Percentiles rank a stretch among this genome's conserved stretches.
Conservation (phyloP, 2,329 filamentous ascomycete genomes). For the Fusarium camptoceras region DNA sequence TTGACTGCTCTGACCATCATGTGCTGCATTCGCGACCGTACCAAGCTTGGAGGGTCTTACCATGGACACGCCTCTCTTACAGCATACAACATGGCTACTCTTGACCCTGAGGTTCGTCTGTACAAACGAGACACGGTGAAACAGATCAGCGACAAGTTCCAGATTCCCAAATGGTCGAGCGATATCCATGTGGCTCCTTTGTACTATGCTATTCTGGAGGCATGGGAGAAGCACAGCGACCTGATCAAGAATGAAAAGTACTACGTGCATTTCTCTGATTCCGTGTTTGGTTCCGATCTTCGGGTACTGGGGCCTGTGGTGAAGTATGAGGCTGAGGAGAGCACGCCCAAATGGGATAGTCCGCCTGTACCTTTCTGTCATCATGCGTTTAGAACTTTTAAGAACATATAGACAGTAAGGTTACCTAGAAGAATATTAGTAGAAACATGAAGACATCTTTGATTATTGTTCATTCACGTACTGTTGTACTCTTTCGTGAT, state of each 20-base stretch:
- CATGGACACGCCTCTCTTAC: not conserved
- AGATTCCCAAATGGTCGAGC: not conserved
- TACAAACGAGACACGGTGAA: not conserved
- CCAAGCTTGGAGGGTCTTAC: not conserved
- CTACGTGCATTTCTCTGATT: not conserved
- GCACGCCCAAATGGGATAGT: not conserved
- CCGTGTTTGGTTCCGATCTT: not conserved
- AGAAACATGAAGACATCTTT: too few relatives aligned
- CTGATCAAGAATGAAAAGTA: not conserved
- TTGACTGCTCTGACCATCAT: not conserved
- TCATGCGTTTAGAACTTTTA: not conserved
- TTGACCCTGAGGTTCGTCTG: not conserved
- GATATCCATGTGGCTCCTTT: not conserved
- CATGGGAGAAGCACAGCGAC: not conserved
- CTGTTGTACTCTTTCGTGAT: too few relatives aligned
- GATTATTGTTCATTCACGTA: too few relatives aligned
- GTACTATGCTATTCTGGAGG: not conserved
- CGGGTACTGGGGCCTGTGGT: not conserved
- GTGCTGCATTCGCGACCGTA: not conserved
- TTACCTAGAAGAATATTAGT: too few relatives aligned
- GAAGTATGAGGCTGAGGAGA: not conserved
- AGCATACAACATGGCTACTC: not conserved
- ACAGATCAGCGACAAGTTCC: not conserved
- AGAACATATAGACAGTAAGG: not conserved
- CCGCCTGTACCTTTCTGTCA: not conserved